Evolutionary conservation across 345 rosid species (phyloP).

Genomic region (Litchi chinensis): DNA sequence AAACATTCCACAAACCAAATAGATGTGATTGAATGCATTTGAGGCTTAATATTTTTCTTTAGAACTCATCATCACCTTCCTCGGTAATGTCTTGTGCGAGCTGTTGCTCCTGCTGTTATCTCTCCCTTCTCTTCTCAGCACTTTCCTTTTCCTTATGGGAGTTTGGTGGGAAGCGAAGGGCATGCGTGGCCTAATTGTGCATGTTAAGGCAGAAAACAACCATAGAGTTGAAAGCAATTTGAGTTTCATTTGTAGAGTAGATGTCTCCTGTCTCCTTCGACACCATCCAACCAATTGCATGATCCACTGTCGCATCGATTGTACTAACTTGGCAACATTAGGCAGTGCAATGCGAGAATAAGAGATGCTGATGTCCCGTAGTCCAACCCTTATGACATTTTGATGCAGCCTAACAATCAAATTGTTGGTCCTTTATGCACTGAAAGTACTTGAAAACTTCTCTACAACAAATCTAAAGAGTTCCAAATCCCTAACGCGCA

Average conservation of each 20-base stretch:
- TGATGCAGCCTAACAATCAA: no score
- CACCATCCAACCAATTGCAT: constrained; percentile 55
- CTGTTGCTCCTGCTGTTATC: no score
- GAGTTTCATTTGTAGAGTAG: no score
- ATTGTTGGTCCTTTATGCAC: constrained; percentile 42
- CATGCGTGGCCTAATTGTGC: no score
- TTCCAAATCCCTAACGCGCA: constrained; percentile 59
- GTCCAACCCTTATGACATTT: constrained; percentile 60
- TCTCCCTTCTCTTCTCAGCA: no score
- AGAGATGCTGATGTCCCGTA: constrained; percentile 59
- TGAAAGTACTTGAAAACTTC: constrained; percentile 51
- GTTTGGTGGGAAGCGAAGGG: no score
- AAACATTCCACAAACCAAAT: no score
- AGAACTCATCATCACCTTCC: no score
- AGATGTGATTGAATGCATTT: no score
- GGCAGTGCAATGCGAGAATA: constrained; percentile 54
- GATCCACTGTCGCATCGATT: constrained; percentile 57
- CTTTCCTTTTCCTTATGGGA: no score
- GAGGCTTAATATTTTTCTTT: no score
- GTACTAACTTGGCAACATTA: constrained; percentile 64
- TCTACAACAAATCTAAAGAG: constrained; percentile 59
- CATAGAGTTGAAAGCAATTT: constrained; percentile 53
- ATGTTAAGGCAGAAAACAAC: constrained; percentile 62
- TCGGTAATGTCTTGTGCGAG: no score
- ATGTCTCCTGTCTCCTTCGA: constrained; percentile 67